Base-by-base conservation (phyloP, 1,139 yeast species). In the Sugiyamaella japonica region DNA sequence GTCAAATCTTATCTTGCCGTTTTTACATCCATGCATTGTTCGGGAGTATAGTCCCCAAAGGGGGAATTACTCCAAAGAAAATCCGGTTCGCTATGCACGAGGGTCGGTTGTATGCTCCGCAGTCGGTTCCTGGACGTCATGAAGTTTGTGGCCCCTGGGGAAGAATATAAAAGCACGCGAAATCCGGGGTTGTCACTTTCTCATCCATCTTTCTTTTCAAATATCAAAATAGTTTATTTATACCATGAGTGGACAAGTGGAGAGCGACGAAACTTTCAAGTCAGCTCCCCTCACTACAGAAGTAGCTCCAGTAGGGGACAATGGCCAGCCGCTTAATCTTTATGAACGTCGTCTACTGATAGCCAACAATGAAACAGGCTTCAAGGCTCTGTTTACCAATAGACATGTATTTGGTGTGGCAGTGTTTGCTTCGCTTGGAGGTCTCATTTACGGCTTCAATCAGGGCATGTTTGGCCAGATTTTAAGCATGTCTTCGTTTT, bases 401-500 rank as follows among this genome's bases (percentile, higher is more conserved):
- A 61, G 63, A 10, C 60, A 59, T 45, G 64, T 61, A 62, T 76
- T 77, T 62, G 74, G 76, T 53, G 73, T 78, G 46, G 70, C 70
- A 13, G 59, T 66, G 15, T 65, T 68, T 52, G 72, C 72, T 7
- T 60, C 70, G 17, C 59, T 68, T 16, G 72, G 72, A 32, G 70
- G 71, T 47, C 54, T 68, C 28, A 62, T 68, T 56, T 69, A 66
- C 56, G 72, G 72, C 39, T 68, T 66, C 53, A 67, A 69, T 34
- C 80, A 83, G 20, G 84, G 84, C 66, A 79, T 81, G 57, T 79
- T 80, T 63, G 75, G 81, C 29, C 83, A 83, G 70, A 76, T 81
- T 59, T 66, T 81, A 74, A 83, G 78, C 58, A 80, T 81, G 83
- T 71, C 75, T 31, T 77, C 76, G 58, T 82, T 81, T 61, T 70